Base-by-base conservation (phyloP, 2,329 filamentous ascomycete species). In the Fusarium sterilihyphosum region DNA sequence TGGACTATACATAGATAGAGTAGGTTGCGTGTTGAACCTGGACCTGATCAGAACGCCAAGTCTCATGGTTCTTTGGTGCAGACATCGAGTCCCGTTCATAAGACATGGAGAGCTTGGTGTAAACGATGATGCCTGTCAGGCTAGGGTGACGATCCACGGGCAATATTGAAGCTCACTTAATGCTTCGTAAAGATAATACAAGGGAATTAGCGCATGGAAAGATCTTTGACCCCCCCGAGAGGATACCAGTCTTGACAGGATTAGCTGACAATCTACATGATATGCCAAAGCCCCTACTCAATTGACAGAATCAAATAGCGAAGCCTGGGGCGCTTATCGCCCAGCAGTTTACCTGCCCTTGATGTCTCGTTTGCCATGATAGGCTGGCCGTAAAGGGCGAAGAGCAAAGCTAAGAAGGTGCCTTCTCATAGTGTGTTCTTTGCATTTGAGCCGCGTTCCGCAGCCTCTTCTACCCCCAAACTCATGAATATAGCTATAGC, bases 61-160 rank as follows among this genome's bases (percentile, higher is more conserved):
- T 26, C 17, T 10, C 16, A 18, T 46, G 8, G 7, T 6, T 26
- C 43, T 26, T 46, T 46, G 43, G 43, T 46, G 43, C n/a, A 26
- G 43, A 16, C 43, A 46, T 26, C n/a, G 7, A 44, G 43, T 12
- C 16, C 43, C 43, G 16, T 18, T 24, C n/a, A 1, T 10, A 37
- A 37, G 35, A 37, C 41, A 44, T 12, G 9, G 10, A 12, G n/a
- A 26, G n/a, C 11, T 44, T 44, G 10, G 16, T 18, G 10, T 3
- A 24, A 17, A 8, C n/a, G 7, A 13, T 18, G 5, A 9, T 3
- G 4, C 11, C n/a, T 24, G 16, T 3, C n/a, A 18, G 7, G n/a
- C 43, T 7, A 24, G 0, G 5, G 2, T 8, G 0, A 8, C 24
- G 16, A 0, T 24, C n/a, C n/a, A 13, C 3, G 16, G 10, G 11